Percentiles rank a stretch among this genome's conserved stretches.
Conservation (phyloP, 2,329 filamentous ascomycete genomes). For the Amylocarpus encephaloides region DNA sequence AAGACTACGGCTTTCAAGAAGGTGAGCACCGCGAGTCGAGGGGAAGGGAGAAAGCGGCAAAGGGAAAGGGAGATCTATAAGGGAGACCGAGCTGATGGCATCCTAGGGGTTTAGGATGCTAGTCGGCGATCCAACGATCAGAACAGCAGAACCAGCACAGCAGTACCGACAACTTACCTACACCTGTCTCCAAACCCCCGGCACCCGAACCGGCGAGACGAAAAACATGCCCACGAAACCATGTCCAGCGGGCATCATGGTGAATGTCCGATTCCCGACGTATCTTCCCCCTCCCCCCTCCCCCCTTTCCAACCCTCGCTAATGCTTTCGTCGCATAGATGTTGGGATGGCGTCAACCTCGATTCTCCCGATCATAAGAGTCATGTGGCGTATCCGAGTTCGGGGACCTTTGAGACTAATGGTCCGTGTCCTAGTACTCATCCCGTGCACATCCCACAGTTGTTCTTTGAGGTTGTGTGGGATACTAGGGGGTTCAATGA, state of each 20-base stretch:
- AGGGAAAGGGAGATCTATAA: neutral
- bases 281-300: constrained; percentile 32
- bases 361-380: constrained; percentile 12
- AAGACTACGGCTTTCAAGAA: too few relatives aligned
- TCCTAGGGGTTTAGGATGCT: constrained; percentile 15
- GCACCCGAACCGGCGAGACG: constrained; percentile 33
- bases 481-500: constrained; percentile 37
- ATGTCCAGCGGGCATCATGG: constrained; percentile 54
- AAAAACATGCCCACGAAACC: constrained; percentile 45
- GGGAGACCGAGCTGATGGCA: neutral
- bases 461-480: constrained; percentile 46
- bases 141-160: constrained; percentile 2
- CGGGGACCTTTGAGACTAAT: constrained; percentile 7
- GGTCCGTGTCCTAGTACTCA: constrained; percentile 27
- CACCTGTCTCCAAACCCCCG: constrained; percentile 36
- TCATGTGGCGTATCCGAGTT: constrained; percentile 23
- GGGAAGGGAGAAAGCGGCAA: too few relatives aligned
- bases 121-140: constrained; percentile 10
- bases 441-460: constrained; percentile 41
- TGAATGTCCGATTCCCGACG: constrained; percentile 73
- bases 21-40: too few relatives aligned
- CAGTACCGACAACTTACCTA: constrained; percentile 35
- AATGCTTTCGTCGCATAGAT: constrained; percentile 32
- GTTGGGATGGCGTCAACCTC: constrained; percentile 19
- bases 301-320: neutral